Evolutionary conservation across 768 basidiomycete species (phyloP), one percentile per base, ranked within the genome.

Genomic region (Suillus plorans): DNA sequence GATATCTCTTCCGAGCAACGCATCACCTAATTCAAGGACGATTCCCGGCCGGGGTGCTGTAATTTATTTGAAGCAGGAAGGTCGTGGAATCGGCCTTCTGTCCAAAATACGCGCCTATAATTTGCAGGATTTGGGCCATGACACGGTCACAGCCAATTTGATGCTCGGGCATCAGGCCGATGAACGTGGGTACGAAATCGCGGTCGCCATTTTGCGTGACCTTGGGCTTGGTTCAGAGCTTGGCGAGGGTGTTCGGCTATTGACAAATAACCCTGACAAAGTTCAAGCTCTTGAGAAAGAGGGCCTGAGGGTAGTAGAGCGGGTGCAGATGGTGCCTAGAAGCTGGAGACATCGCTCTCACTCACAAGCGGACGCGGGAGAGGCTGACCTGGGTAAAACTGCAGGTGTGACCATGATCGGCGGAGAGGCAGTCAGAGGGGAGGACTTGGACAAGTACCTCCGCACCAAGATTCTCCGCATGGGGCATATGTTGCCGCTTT

Each of bases 251-350:
- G 85, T 96, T 61, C 81, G 91, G 63, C 79, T 98, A 68, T 79
- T 99, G 77, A 99, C 97, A 64, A 99, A 99, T 78, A 99, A 99
- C 77, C 97, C 97, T 12, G 96, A 96, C 78, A 99, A 99, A 79
- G 90, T 99, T 49, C 84, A 86, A 67, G 95, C 95, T 53, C 78
- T 99, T 69, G 85, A 90, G 77, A 84, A 81, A 70, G 97, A 98
- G 76, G 92, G 94, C 4, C 10, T 99, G 61, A 78, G 75, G 20
- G 86, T 99, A 22, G 80, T 82, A 5, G 95, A 99, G 76, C 86
- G 95, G 16, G 92, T 98, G 8, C 84, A 92, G 55, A 99, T 99
- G 97, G 88, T 98, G 13, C 97, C 97, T 20, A 82, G 94, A 63
- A 90, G 90, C 68, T 99, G 97, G 97, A 65, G 64, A 66, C 65